These are phyloP conservation scores for Zygosaccharomyces bisporus DNA, from an alignment of 805 yeast species.

Conservation along the genomic window DNA sequence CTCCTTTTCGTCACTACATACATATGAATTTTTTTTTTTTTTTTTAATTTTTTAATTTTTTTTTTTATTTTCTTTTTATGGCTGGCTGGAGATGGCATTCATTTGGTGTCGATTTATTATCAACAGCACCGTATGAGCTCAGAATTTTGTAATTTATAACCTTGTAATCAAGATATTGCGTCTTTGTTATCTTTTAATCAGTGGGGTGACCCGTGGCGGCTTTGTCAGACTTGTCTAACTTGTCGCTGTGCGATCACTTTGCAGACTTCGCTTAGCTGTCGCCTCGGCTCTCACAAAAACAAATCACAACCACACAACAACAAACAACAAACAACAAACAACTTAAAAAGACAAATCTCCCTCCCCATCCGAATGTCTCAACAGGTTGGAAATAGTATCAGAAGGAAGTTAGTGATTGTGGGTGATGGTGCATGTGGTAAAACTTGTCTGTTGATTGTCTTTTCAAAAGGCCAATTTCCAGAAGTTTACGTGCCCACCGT, in stretches of 20 bases:
- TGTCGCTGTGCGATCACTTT: conserved; percentile 2
- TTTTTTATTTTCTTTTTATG: too few species aligned
- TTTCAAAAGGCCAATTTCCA: conserved; percentile 86
- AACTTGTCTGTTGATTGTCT: conserved; percentile 83
- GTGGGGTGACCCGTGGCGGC: background rate
- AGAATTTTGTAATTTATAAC: too few species aligned
- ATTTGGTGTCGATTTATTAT: too few species aligned
- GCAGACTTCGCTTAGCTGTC: conserved; percentile 4
- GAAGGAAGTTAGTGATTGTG: conserved; percentile 87
- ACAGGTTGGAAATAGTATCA: conserved; percentile 35
- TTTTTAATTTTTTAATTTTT: too few species aligned
- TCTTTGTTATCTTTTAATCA: background rate
- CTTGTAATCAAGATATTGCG: background rate
- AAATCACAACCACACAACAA: conserved; percentile 3
- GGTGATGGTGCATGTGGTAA: conserved; percentile 99
- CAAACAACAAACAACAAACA: conserved; percentile 5
- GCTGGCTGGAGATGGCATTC: too few species aligned
- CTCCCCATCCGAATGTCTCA: conserved; percentile 27
- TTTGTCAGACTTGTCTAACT: background rate
- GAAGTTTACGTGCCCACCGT: conserved; percentile 95
- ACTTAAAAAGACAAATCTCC: background rate
- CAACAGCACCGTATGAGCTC: too few species aligned
- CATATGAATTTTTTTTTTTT: too few species aligned
- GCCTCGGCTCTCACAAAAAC: conserved; percentile 8
- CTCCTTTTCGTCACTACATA: too few species aligned